Percentiles rank a stretch among this genome's conserved stretches.
Evolutionary conservation across 805 yeast species (phyloP).

Genomic region (Candida coleopterorum): DNA sequence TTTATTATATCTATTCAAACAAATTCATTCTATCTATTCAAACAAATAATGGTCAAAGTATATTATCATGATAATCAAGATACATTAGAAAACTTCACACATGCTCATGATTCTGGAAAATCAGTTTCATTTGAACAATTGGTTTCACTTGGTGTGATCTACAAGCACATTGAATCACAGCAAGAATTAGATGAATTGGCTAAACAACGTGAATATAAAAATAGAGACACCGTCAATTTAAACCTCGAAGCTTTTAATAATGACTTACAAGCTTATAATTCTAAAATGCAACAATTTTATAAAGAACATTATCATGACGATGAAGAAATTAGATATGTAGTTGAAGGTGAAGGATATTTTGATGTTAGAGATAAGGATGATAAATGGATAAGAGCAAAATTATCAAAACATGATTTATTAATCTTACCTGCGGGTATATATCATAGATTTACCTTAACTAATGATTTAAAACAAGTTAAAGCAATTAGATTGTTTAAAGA

Average conservation of each 20-base stretch:
- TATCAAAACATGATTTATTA: constrained; percentile 60
- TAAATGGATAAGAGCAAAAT: constrained; percentile 72
- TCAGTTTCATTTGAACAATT: constrained; percentile 49
- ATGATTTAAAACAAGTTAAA: constrained; percentile 51
- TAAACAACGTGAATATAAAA: constrained; percentile 63
- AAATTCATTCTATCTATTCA: no score
- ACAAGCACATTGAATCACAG: constrained; percentile 45
- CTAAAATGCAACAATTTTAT: constrained; percentile 66
- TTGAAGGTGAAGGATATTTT: constrained; percentile 89
- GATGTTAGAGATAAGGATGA: constrained; percentile 67
- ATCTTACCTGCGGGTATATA: constrained; percentile 89
- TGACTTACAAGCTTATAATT: constrained; percentile 48
- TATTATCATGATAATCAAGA: constrained; percentile 65
- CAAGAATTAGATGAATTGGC: constrained; percentile 67
- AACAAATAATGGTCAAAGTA: constrained; percentile 25
- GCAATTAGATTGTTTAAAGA: constrained; percentile 86
- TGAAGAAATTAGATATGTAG: constrained; percentile 88
- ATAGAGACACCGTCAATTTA: constrained; percentile 68
- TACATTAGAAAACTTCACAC: constrained; percentile 53
- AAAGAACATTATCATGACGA: constrained; percentile 92
- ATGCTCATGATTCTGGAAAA: constrained; percentile 68
- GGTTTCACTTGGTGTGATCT: constrained; percentile 61
- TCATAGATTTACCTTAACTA: constrained; percentile 82
- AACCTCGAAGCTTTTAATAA: constrained; percentile 59
- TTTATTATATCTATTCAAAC: no score